Base-by-base conservation (phyloP, 2,329 filamentous ascomycete species). In the Cercospora zeina region DNA sequence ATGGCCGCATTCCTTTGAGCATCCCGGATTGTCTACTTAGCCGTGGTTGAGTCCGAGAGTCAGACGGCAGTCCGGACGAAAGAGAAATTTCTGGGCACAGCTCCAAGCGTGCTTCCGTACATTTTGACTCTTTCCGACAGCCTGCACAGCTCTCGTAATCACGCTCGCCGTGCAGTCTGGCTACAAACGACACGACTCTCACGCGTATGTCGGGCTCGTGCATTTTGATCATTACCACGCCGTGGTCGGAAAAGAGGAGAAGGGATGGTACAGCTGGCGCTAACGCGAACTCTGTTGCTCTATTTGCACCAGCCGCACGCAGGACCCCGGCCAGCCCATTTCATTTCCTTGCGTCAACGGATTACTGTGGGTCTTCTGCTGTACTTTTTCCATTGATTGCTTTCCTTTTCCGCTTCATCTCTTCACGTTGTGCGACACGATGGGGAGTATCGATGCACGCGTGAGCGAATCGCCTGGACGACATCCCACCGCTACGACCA, bases 71-170 rank as follows among this genome's bases (percentile, higher is more conserved):
- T 42, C 39, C 16, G 39, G 39, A 45, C 13, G 39, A 37, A 55
- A 42, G 34, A 55, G 53, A 55, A 55, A 55, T 27, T 39, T 37
- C 53, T 55, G 53, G 53, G 53, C 34, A 19, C 31, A 54, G 51
- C 24, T 27, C 24, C 13, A 51, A 51, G 24, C 47, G 47, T 51
- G 39, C 39, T 33, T 51, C 19, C 47, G 30, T n/a, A 24, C 21
- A 6, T 51, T 13, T 31, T 51, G 47, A 21, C 53, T 27, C 16
- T 34, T 42, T 55, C 33, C 34, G 53, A 34, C 39, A 24, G 19
- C 19, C 10, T 6, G 10, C 39, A 45, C 19, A 45, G 39, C 39
- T 45, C 19, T 45, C 39, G 21, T n/a, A 10, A 45, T 8, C 10
- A 14, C 19, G 21, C 39, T 24, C 39, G 19, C 39, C 39, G 21